Percentiles rank a stretch among this genome's conserved stretches.
Evolutionary conservation across 2,329 filamentous ascomycete species (phyloP).

Genomic region (Helminthosporium solani): DNA sequence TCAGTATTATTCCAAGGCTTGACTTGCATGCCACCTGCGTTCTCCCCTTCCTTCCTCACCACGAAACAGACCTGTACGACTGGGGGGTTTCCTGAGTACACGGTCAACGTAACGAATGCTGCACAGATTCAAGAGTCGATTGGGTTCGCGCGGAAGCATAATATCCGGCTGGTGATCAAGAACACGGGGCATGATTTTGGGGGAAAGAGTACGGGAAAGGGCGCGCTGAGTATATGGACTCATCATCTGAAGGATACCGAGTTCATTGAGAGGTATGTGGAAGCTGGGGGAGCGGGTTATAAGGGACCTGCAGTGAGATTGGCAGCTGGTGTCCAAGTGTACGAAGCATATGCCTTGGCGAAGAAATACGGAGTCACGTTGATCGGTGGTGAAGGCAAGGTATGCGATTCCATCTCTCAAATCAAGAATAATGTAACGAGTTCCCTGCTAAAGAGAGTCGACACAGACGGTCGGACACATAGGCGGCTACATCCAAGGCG

Average conservation of each 20-base stretch:
- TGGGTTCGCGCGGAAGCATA: conserved; percentile 13
- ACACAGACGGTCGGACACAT: conserved; percentile 28
- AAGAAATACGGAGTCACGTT: conserved; percentile 22
- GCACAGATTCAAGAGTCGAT: conserved; percentile 14
- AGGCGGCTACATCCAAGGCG: conserved; percentile 23
- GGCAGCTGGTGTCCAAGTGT: conserved; percentile 15
- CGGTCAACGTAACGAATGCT: conserved; percentile 17
- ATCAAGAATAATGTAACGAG: too few species aligned
- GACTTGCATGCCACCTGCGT: conserved; percentile 22
- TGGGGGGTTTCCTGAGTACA: conserved; percentile 23
- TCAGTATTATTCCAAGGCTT: conserved; percentile 26
- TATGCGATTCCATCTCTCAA: conserved; percentile 8
- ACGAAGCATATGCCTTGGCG: conserved; percentile 11
- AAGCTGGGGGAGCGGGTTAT: conserved; percentile 8
- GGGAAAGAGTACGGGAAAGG: conserved; percentile 16
- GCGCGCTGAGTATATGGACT: conserved; percentile 17
- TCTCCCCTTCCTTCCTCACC: conserved; percentile 1
- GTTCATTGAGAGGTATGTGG: conserved; percentile 3
- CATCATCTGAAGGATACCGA: conserved; percentile 13
- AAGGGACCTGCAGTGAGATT: conserved; percentile 15
- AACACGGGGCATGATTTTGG: conserved; percentile 23
- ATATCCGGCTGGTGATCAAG: conserved; percentile 17
- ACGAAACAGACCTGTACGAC: conserved; percentile 13
- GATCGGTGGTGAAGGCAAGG: conserved; percentile 9
- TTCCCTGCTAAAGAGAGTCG: too few species aligned